Evolutionary conservation across 1,139 yeast genomes (phyloP), one percentile per base, ranked within the genome.

Genomic region (Kodamaea anthophila): DNA sequence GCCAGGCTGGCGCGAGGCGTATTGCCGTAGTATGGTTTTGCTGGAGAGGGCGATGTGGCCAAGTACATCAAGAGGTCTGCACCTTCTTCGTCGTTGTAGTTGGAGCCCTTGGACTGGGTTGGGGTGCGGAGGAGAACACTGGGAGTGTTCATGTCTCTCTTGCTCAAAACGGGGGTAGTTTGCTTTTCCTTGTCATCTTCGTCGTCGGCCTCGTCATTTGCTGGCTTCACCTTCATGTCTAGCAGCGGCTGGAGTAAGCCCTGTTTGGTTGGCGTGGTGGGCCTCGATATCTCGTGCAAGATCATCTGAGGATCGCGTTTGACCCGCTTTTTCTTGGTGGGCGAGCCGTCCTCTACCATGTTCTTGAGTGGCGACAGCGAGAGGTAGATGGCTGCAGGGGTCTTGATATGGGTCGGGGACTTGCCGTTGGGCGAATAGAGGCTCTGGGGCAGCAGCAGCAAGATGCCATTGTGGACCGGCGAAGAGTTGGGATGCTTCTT

Each of bases 11-110:
- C 31, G 23, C 59, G 43, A 42, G 71, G 69, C 6, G 68, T 61
- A 35, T 51, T 49, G n/a, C 55, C 46, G 36, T 45, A 54, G 41
- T 49, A 53, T 4, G 64, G 59, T 31, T 62, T 65, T 1, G 80
- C 78, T 0, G 88, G 86, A 0, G 91, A 80, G 1, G 95, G 95
- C 3, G 94, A 82, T 4, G 93, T 82, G 3, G 94, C 94, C 44
- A 85, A 64, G 51, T 74, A 85, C 76, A 85, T 72, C 38, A 85
- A 65, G 38, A 85, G 58, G 49, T 82, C 93, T 1, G 94, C 95
- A 5, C 94, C 95, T 51, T 80, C 87, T 31, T 79, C 84, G 36
- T 73, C 77, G 33, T 68, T 55, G 42, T 56, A 45, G 27, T 42
- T 47, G 23, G 13, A 18, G 13, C 21, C 27, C 23, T 39, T 36